Evolutionary conservation across 805 yeast genomes (phyloP), one percentile per base, ranked within the genome.

Genomic region (Metschnikowia hibisci): DNA sequence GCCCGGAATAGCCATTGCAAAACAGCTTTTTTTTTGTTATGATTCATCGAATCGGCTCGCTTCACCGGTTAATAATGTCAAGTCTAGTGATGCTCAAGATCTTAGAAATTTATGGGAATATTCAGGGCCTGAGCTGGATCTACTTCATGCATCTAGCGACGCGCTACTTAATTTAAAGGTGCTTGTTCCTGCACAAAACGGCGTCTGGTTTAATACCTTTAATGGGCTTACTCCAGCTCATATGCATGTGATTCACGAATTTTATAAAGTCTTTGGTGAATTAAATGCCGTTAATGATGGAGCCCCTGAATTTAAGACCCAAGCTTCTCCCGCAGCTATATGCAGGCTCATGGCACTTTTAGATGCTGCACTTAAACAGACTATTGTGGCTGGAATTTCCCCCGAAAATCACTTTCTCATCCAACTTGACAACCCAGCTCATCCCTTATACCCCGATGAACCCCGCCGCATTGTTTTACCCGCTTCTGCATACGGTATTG

Each of bases 21-120:
- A 48, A 31, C 47, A 46, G 41, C 35, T 53, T 16, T 53, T 53
- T 34, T 53, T 50, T 33, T 48, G 47, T 43, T 52, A 50, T 34
- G 55, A 52, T 42, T 53, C 54, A 53, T 36, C 42, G 37, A 50
- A 52, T 20, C 53, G 47, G 23, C 43, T 53, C 41, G 44, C 48
- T n/a, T 22, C 43, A 26, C 54, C 53, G 6, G 47, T 48, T 4
- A 34, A 36, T 23, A 33, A 37, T 7, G 42, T 48, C 31, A 15
- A 33, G 6, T 20, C 32, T 20, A 38, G 38, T n/a, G 52, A 53
- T 14, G 33, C 39, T 22, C 41, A 30, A 35, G 27, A 11, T 10
- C 29, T 44, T 13, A 30, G 36, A 22, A 52, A 51, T 20, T 34
- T 44, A 13, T 36, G 46, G 44, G 20, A 39, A 8, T 30, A 23